phyloP scores from a whole-genome alignment of 768 basidiomycete species.

The Tephrocybe sp. region DNA sequence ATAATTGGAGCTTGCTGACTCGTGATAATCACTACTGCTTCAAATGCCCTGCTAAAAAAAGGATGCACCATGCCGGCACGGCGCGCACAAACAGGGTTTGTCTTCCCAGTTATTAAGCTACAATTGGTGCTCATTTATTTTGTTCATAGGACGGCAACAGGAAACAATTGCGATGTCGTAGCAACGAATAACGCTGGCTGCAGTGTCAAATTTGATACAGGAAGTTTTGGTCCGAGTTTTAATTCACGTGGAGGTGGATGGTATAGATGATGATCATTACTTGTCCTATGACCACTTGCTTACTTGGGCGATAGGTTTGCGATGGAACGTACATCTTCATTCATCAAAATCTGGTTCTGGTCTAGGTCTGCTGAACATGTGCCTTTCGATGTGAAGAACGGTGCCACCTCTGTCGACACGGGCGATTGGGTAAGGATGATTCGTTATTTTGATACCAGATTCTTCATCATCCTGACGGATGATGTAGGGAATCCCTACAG shows the following conservation, averaged over 20 bases:
- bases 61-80: slow-evolving; percentile 53
- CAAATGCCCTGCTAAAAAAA: slow-evolving; percentile 12
- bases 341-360: slow-evolving; percentile 76
- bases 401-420: slow-evolving; percentile 45
- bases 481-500: slow-evolving; percentile 52
- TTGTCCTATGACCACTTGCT: neutral
- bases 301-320: slow-evolving; percentile 46
- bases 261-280: slow-evolving; percentile 23
- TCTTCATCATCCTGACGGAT: neutral
- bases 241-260: slow-evolving; percentile 62
- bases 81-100: slow-evolving; percentile 46
- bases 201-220: slow-evolving; percentile 39
- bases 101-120: too few relatives aligned
- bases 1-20: slow-evolving; percentile 44
- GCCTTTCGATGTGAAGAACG: slow-evolving; percentile 45
- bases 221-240: slow-evolving; percentile 57
- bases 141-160: slow-evolving; percentile 35
- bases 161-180: slow-evolving; percentile 47
- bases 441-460: too few relatives aligned
- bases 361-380: slow-evolving; percentile 40
- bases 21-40: slow-evolving; percentile 23
- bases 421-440: slow-evolving; percentile 44
- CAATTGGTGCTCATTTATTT: too few relatives aligned
- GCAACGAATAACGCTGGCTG: slow-evolving; percentile 55
- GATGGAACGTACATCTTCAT: slow-evolving; percentile 52